phyloP scores from a whole-genome alignment of 208 protist species.

The Novymonas esmeraldas region DNA sequence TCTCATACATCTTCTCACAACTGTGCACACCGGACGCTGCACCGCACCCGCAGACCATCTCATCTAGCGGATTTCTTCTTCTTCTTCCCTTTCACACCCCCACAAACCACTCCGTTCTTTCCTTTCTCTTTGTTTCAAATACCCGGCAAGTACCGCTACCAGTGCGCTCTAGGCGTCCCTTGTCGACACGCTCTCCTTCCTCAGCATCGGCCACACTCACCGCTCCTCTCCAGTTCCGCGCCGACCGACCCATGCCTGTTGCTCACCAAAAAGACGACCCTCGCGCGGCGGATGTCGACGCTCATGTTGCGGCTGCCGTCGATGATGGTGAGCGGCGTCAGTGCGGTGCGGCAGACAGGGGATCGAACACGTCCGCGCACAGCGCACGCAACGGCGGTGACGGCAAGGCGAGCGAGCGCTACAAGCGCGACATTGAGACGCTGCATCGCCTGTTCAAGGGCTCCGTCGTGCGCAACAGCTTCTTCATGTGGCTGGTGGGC shows the following conservation, averaged over 20 bases:
- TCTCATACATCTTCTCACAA: no score
- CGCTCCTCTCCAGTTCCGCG: background rate
- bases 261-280: background rate
- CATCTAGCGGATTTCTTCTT: no score
- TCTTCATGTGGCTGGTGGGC: slow-evolving; percentile 67
- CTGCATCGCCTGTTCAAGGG: background rate
- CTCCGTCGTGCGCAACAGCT: slow-evolving; percentile 33
- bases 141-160: no score
- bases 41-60: no score
- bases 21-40: no score
- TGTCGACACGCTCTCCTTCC: background rate
- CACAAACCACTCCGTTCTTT: no score
- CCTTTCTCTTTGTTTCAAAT: no score
- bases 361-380: background rate
- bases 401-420: background rate
- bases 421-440: slow-evolving; percentile 1
- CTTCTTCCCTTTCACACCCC: no score
- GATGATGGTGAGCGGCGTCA: background rate
- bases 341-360: background rate
- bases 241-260: background rate
- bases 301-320: background rate
- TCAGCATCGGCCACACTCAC: background rate
- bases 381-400: background rate
- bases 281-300: background rate
- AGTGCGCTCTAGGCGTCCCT: no score